These are phyloP conservation scores for Acanthamoeba healyi DNA, from an alignment of 208 protist species.

Conservation along the genomic window DNA sequence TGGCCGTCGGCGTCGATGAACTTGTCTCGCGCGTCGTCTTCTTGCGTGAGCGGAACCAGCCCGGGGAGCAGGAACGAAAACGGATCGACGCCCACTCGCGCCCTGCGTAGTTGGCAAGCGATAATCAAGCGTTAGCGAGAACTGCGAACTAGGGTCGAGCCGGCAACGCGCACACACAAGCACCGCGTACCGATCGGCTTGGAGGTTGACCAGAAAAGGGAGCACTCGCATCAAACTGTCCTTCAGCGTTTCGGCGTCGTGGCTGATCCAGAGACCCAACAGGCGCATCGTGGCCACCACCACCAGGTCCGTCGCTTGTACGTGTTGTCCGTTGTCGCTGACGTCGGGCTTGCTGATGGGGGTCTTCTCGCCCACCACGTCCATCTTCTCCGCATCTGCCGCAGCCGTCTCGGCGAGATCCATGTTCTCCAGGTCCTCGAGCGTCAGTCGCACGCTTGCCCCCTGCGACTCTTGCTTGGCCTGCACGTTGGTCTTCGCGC, in stretches of 20 bases:
- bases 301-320: conserved; percentile 45
- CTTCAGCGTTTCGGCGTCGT: conserved; percentile 60
- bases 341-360: neutral
- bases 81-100: conserved; percentile 28
- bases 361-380: neutral
- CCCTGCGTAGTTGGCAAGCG: neutral
- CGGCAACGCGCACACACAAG: neutral
- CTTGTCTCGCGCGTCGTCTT: conserved; percentile 47
- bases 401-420: neutral
- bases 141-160: neutral
- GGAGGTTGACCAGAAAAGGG: conserved; percentile 36
- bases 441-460: neutral
- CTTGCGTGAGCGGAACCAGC: conserved; percentile 49
- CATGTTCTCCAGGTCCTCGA: conserved; percentile 48
- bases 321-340: neutral
- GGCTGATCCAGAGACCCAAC: conserved; percentile 64
- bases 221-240: conserved; percentile 13
- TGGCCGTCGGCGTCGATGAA: conserved; percentile 66
- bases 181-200: conserved; percentile 6
- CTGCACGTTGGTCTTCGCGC: neutral
- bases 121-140: no score
- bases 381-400: neutral
- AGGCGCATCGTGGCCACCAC: conserved; percentile 66
- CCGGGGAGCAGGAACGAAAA: conserved; percentile 65
- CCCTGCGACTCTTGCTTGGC: neutral